Percentiles rank a stretch among this genome's conserved stretches.
phyloP scores from a whole-genome alignment of 2,329 filamentous ascomycete species.

The Periconia sp. region DNA sequence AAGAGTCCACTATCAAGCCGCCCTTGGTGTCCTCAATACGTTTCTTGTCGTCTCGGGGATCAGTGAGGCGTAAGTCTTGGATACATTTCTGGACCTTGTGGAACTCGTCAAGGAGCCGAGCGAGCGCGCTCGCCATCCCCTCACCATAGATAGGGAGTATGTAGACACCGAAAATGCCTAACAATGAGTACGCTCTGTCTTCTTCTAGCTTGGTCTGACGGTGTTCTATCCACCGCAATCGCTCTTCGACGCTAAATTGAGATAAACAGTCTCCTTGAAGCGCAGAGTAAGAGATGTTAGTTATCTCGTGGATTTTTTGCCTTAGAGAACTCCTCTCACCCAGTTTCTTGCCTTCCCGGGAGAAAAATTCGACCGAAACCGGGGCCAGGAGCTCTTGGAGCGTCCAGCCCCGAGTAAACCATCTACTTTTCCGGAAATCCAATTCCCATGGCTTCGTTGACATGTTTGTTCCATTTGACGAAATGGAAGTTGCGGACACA shows the following conservation, averaged over 20 bases:
- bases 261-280: background rate
- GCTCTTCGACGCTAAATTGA: background rate
- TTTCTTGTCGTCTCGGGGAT: slow-evolving; percentile 4
- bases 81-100: background rate
- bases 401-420: slow-evolving; percentile 3
- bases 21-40: slow-evolving; percentile 4
- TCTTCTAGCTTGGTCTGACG: slow-evolving; percentile 1
- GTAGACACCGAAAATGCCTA: background rate
- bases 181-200: background rate
- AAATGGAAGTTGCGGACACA: background rate
- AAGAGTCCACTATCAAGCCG: slow-evolving; percentile 1
- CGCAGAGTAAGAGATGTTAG: background rate
- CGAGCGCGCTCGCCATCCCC: background rate
- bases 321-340: background rate
- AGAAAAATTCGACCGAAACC: slow-evolving; percentile 1
- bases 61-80: slow-evolving; percentile 1
- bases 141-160: background rate
- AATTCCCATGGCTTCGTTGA: slow-evolving; percentile 10
- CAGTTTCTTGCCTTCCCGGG: background rate
- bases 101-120: slow-evolving; percentile 7
- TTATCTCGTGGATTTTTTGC: slow-evolving; percentile 3
- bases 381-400: slow-evolving; percentile 5
- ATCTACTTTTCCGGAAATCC: slow-evolving; percentile 10
- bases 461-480: background rate
- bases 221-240: slow-evolving; percentile 1